A percentile compares a stretch with the other conserved stretches of the same genome.
Evolutionary conservation across 2,329 filamentous ascomycete species (phyloP).

Genomic region (Cladophialophora carrionii): DNA sequence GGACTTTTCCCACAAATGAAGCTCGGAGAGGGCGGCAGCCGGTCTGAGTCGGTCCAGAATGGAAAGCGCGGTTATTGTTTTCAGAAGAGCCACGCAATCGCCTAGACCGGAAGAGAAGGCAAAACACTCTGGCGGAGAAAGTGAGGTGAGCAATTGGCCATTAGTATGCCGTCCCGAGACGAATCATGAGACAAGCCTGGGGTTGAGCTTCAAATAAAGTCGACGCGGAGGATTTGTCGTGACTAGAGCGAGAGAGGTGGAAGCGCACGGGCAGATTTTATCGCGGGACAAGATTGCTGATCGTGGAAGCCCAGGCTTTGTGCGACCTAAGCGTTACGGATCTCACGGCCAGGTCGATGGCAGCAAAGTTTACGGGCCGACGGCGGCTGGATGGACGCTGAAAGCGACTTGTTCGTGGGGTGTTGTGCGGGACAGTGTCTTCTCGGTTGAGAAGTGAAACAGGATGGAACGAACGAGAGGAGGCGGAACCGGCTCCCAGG

Average conservation of each 20-base stretch:
- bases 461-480: neutral
- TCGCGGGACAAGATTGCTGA: conserved; percentile 35
- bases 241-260: conserved; percentile 24
- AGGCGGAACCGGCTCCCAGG: conserved; percentile 15
- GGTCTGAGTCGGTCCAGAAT: conserved; percentile 17
- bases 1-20: conserved; percentile 4
- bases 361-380: conserved; percentile 14
- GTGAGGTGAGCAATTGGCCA: conserved; percentile 9
- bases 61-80: conserved; percentile 9
- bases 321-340: conserved; percentile 31
- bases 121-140: conserved; percentile 13
- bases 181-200: conserved; percentile 22
- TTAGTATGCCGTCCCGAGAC: conserved; percentile 30
- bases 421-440: neutral
- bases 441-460: neutral
- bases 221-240: conserved; percentile 20
- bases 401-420: conserved; percentile 24
- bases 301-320: conserved; percentile 27
- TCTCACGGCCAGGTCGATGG: conserved; percentile 23
- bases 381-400: neutral
- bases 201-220: conserved; percentile 16
- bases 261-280: conserved; percentile 27
- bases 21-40: conserved; percentile 15
- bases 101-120: conserved; percentile 8
- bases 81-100: conserved; percentile 20